phyloP scores from a whole-genome alignment of 2,329 filamentous ascomycete genomes.

The Penicillium sp. region DNA sequence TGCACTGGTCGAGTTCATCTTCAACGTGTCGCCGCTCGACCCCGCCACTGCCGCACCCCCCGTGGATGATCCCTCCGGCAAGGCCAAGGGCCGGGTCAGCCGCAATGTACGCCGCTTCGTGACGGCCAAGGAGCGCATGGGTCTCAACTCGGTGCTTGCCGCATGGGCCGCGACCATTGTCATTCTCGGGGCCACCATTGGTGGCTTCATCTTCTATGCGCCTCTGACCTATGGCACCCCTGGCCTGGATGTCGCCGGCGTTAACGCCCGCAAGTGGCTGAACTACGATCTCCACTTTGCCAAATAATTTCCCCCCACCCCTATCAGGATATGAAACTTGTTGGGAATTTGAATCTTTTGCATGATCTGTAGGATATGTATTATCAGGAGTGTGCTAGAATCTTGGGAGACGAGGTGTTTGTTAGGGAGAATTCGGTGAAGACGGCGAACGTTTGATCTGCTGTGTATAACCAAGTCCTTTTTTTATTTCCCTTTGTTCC shows the following conservation, averaged over 20 bases:
- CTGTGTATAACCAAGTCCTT: neutral
- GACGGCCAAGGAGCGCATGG: conserved; percentile 78
- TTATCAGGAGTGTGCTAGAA: conserved; percentile 8
- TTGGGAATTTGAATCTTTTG: neutral
- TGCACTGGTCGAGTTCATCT: conserved; percentile 90
- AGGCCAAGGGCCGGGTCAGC: conserved; percentile 40
- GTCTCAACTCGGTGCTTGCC: conserved; percentile 70
- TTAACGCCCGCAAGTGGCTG: conserved; percentile 87
- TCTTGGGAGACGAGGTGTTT: neutral
- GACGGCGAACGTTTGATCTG: neutral
- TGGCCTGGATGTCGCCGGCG: conserved; percentile 74
- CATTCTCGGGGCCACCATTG: conserved; percentile 67
- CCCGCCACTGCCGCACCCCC: conserved; percentile 50
- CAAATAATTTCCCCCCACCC: conserved; percentile 63
- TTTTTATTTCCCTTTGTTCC: conserved; percentile 1
- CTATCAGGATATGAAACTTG: neutral
- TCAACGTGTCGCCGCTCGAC: conserved; percentile 74
- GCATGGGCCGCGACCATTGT: conserved; percentile 76
- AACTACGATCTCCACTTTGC: conserved; percentile 98
- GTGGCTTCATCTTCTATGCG: conserved; percentile 88
- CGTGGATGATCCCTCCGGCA: conserved; percentile 38
- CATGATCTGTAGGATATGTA: conserved; percentile 13
- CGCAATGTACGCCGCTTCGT: conserved; percentile 55
- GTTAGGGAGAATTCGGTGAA: neutral
- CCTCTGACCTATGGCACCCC: conserved; percentile 95